Evolutionary conservation across 371 early-diverging fungal genomes (phyloP), one percentile per base, ranked within the genome.

Genomic region (Mortierella sp.): DNA sequence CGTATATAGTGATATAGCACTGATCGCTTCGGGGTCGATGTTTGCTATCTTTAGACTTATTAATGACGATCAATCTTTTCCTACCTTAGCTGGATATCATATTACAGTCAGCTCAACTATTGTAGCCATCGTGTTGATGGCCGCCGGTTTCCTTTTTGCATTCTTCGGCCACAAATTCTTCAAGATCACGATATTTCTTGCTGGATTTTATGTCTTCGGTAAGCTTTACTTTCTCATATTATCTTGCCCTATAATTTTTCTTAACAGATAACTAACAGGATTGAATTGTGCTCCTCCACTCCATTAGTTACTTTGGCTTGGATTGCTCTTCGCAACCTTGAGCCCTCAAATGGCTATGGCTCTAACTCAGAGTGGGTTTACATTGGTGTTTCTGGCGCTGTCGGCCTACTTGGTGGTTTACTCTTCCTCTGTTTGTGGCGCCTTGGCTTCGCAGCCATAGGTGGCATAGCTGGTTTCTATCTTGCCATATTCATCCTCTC

Each of bases 401-500:
- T 72, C 19, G 92, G 92, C 63, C 24, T 91, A 1, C 45, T 91
- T 15, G 83, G 84, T 1, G 92, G 92, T 65, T 74, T 77, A 15
- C 61, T 91, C 45, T 70, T 89, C 21, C 76, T 87, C 21, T 88
- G 87, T 47, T 86, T 88, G 70, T 89, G 90, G 87, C 88, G 86
- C 65, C 69, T 91, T 10, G 90, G 90, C 2, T 86, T 91, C 19
- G 88, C 88, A 63, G 69, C 89, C 32, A 69, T 90, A 11, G 90
- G 90, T 73, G 90, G 87, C 15, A 58, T 89, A 15, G 84, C 86
- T 21, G 92, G 92, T 67, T 89, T 88, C 68, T 69, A 86, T 59
- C 72, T 85, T 50, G 90, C 90, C 9, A 78, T 90, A 38, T 91
- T 89, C 83, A 69, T 91, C 47, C 84, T 91, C 7, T 86, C 90